phyloP scores from a whole-genome alignment of 176 grass and related monocot genomes.

The Microstegium vimineum region DNA sequence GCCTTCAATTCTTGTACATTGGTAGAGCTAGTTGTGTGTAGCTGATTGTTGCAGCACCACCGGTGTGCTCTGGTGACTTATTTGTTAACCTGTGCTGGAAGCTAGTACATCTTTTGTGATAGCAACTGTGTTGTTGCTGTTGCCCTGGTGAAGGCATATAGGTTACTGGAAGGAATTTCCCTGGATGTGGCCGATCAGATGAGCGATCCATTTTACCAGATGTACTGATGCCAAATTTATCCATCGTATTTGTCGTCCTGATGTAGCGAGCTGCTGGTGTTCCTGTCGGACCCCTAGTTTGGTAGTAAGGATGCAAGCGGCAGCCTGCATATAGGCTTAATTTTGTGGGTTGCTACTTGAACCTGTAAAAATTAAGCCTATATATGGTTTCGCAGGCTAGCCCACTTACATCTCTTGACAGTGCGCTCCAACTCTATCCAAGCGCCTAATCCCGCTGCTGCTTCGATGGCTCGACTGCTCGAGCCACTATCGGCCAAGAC shows the following conservation, averaged over 20 bases:
- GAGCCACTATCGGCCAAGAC: not conserved
- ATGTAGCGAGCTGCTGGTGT: not conserved
- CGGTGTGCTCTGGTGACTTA: conserved; percentile 1
- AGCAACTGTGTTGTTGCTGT: not conserved
- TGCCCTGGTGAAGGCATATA: not conserved
- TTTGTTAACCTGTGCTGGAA: conserved; percentile 20
- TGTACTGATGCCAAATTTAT: not conserved
- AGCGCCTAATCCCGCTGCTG: not conserved
- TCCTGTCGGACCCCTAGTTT: too few relatives aligned
- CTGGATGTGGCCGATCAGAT: not conserved
- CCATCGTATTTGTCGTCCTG: not conserved
- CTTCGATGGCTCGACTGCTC: not conserved
- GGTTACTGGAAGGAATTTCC: not conserved
- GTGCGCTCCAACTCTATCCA: not conserved
- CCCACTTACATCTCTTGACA: too few relatives aligned
- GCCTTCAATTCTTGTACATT: not conserved
- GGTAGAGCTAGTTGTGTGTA: conserved; percentile 35
- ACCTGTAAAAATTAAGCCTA: too few relatives aligned
- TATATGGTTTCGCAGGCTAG: too few relatives aligned
- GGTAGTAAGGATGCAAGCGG: too few relatives aligned
- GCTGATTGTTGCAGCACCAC: conserved; percentile 21
- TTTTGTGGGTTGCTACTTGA: too few relatives aligned
- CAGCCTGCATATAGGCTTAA: too few relatives aligned
- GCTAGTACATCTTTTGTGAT: not conserved
- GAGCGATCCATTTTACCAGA: not conserved